A percentile compares a stretch with the other conserved stretches of the same genome.
Conservation (phyloP, 768 basidiomycete species). For the Trametes elegans region DNA sequence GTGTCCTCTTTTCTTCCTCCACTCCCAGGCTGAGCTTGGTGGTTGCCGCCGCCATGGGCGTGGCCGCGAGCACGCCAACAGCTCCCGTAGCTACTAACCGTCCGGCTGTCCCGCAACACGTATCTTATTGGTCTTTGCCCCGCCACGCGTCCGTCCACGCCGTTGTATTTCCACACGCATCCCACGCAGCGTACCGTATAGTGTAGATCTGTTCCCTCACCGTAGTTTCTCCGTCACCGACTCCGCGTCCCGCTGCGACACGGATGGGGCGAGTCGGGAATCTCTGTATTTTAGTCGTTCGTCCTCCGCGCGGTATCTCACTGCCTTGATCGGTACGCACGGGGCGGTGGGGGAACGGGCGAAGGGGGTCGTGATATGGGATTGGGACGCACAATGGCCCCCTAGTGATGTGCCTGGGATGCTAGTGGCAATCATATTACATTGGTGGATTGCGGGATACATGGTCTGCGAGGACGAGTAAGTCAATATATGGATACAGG, state of each 20-base stretch:
- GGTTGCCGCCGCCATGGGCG: not conserved
- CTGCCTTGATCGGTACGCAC: not conserved
- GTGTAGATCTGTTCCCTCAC: constrained; percentile 6
- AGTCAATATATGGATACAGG: constrained; percentile 9
- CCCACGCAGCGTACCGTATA: constrained; percentile 1
- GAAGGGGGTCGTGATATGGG: too few species aligned
- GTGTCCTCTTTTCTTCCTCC: not conserved
- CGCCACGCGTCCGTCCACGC: not conserved
- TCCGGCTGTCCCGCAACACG: constrained; percentile 1
- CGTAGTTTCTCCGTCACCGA: not conserved
- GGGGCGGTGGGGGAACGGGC: not conserved
- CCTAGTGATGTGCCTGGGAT: too few species aligned
- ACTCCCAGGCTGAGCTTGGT: too few species aligned
- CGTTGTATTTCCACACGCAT: not conserved
- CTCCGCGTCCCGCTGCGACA: not conserved
- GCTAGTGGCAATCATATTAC: not conserved
- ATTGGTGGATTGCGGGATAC: not conserved
- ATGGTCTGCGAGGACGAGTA: not conserved
- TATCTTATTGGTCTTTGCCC: constrained; percentile 12
- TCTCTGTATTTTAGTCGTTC: constrained; percentile 4
- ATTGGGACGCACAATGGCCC: too few species aligned
- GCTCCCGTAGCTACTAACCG: not conserved
- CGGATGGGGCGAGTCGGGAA: not conserved
- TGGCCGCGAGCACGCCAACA: not conserved
- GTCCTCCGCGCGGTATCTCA: not conserved